Evolutionary conservation across 345 rosid species (phyloP), one percentile per base, ranked within the genome.

Genomic region (Abelmoschus esculentus): DNA sequence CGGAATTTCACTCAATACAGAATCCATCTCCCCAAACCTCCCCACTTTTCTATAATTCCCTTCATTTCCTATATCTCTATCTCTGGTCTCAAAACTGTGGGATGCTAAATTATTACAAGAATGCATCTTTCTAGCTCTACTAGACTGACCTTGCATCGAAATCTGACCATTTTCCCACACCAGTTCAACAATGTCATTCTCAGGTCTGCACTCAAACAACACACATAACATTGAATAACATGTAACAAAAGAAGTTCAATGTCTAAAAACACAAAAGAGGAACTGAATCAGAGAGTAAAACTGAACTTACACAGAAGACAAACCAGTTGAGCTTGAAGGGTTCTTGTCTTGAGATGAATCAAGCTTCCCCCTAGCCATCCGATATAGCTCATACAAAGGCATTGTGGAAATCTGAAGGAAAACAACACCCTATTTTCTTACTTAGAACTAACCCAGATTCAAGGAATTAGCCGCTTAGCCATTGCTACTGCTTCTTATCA

Each of bases 301-400:
- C n/a, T n/a, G n/a, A 47, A 82, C 97, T 85, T 78, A 93, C 96
- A 64, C 77, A 22, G 71, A 67, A 66, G 85, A 74, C 10, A 72
- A 78, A 80, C 77, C 86, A 75, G 83, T 56, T 66, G 83, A 75
- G 36, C 67, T 61, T 2, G 77, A 15, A 38, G 78, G 64, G 73
- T 80, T 79, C 58, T 76, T 81, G 69, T 88, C 84, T 61, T 73
- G 81, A 64, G 79, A 70, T 55, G 82, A 78, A 67, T 81, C 89
- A 61, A 76, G 61, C 80, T 80, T 77, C 60, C 75, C 79, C 38
- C 72, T 75, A 8, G 80, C 73, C 82, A 63, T 38, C 5, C 83
- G 81, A 66, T 86, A 77, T 22, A 93, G 86, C 92, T 93, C 97
- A 76, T 82, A 90, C 74, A 89, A 73, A 81, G 98, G 96, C 98